phyloP scores from a whole-genome alignment of 179 eudicot species.

The Amaranthus tricolor region DNA sequence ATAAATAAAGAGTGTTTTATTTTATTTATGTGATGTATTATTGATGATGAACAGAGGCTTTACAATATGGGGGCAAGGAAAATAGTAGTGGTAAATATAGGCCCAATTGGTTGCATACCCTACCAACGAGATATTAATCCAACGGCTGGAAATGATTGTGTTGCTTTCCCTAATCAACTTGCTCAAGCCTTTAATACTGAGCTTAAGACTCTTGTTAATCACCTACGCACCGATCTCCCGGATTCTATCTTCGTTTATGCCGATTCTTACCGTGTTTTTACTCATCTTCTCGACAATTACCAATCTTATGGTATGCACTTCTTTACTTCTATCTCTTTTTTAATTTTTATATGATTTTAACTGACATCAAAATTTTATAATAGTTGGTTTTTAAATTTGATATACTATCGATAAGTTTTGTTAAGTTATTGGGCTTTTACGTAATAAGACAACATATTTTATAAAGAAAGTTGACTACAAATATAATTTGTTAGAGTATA shows the following conservation, averaged over 20 bases:
- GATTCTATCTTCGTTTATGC: conserved; percentile 65
- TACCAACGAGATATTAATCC: conserved; percentile 63
- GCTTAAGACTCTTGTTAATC: conserved; percentile 43
- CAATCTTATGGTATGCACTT: conserved; percentile 48
- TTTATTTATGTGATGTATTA: too few relatives aligned
- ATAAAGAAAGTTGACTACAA: not conserved
- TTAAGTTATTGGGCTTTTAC: not conserved
- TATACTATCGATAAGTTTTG: too few relatives aligned
- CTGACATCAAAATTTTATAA: too few relatives aligned
- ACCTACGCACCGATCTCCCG: conserved; percentile 39
- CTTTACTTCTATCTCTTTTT: not conserved
- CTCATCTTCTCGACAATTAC: conserved; percentile 48
- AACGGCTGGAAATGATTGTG: conserved; percentile 51
- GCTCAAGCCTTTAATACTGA: conserved; percentile 54
- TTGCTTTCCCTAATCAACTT: conserved; percentile 58
- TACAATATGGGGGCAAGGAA: conserved; percentile 76
- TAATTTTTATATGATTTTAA: not conserved
- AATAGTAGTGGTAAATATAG: conserved; percentile 67
- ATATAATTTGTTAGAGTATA: not conserved
- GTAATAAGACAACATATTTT: not conserved
- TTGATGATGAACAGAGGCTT: conserved; percentile 50
- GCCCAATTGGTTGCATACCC: conserved; percentile 92
- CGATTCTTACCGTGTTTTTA: conserved; percentile 51
- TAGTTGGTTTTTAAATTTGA: too few relatives aligned
- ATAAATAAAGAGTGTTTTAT: too few relatives aligned